Conservation (phyloP, 306 rosid genomes). For the Trifolium pratense region DNA sequence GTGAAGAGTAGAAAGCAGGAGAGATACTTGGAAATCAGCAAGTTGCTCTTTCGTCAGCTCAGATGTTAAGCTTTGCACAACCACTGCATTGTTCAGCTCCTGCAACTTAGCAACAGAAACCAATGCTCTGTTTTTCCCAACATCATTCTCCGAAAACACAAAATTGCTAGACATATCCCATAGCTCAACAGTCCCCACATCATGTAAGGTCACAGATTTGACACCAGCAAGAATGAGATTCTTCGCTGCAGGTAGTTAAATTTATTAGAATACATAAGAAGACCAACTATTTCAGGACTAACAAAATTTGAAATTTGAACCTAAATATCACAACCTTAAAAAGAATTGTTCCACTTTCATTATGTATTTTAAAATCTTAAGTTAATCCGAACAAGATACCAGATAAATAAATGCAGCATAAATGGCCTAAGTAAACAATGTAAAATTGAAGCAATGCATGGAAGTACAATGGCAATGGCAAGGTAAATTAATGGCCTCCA, state of each 20-base stretch:
- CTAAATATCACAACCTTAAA: neutral
- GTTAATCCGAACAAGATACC: neutral
- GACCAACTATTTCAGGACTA: neutral
- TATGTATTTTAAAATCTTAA: neutral
- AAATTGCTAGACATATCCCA: slow-evolving; percentile 90
- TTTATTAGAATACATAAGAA: slow-evolving; percentile 34
- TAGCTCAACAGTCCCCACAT: slow-evolving; percentile 75
- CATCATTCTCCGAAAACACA: slow-evolving; percentile 71
- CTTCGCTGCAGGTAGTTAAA: slow-evolving; percentile 71
- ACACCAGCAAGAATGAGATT: slow-evolving; percentile 96
- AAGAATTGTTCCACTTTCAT: neutral
- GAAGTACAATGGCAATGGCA: too few relatives aligned
- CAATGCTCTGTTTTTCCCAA: slow-evolving; percentile 83
- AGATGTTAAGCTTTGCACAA: slow-evolving; percentile 62
- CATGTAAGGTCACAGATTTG: slow-evolving; percentile 88
- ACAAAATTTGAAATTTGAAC: slow-evolving; percentile 25
- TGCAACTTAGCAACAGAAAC: slow-evolving; percentile 82
- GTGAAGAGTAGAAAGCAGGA: slow-evolving; percentile 12
- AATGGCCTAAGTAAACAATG: neutral
- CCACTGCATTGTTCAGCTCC: slow-evolving; percentile 87
- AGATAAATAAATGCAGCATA: neutral
- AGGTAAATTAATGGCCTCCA: neutral
- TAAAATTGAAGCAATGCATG: neutral
- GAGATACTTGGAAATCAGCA: slow-evolving; percentile 70
- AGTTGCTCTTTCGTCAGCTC: slow-evolving; percentile 68